Percentiles rank a stretch among this genome's conserved stretches.
phyloP scores from a whole-genome alignment of 768 basidiomycete species.

The Crassisporium funariophilum region DNA sequence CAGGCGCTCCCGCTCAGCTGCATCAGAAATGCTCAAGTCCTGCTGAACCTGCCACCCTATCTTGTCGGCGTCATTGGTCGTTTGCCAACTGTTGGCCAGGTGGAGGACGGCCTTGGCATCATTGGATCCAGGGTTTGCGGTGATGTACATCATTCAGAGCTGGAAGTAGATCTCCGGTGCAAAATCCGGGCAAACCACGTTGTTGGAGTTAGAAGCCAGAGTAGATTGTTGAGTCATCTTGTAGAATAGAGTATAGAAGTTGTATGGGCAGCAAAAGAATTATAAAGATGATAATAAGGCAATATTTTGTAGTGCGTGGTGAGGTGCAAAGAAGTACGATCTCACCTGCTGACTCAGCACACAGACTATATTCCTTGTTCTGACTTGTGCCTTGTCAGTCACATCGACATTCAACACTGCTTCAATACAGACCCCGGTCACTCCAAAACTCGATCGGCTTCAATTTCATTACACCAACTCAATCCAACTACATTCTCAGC shows the following conservation, averaged over 20 bases:
- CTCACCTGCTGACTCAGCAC: too few species aligned
- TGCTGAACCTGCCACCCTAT: not conserved
- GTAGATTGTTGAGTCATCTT: too few species aligned
- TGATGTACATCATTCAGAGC: not conserved
- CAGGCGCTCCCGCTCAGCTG: not conserved
- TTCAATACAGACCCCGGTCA: conserved; percentile 7
- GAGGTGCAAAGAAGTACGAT: too few species aligned
- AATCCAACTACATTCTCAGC: too few species aligned
- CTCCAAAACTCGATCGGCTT: not conserved
- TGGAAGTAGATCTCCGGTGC: not conserved
- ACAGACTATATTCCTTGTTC: too few species aligned
- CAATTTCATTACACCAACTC: not conserved
- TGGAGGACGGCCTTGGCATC: not conserved
- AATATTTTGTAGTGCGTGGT: too few species aligned
- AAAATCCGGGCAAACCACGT: not conserved
- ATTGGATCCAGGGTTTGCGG: not conserved
- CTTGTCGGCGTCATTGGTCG: not conserved
- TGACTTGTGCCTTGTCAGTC: too few species aligned
- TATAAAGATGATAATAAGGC: too few species aligned
- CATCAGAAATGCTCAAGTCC: not conserved
- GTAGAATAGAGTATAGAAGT: too few species aligned
- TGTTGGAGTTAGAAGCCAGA: not conserved
- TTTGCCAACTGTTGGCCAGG: not conserved
- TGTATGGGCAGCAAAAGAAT: too few species aligned
- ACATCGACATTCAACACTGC: too few species aligned